phyloP scores from a whole-genome alignment of 352 stramenopile genomes.

The Phytophthora vignae region DNA sequence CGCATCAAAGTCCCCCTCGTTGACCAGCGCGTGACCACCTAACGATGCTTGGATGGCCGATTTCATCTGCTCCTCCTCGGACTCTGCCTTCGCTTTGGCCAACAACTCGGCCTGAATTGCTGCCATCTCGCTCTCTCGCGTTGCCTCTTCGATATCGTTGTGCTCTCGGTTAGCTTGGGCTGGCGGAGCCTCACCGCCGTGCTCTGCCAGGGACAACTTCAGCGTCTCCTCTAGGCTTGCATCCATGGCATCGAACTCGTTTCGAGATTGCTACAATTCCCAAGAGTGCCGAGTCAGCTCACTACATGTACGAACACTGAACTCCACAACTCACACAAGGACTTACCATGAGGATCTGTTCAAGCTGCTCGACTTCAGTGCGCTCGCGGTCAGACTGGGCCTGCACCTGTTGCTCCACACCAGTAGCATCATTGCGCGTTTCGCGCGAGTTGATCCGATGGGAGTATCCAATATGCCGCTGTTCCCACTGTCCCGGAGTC shows the following conservation, averaged over 20 bases:
- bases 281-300: constrained; percentile 7
- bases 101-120: constrained; percentile 79
- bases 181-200: constrained; percentile 35
- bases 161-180: constrained; percentile 43
- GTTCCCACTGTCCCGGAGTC: constrained; percentile 70
- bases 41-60: constrained; percentile 76
- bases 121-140: constrained; percentile 76
- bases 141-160: constrained; percentile 59
- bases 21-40: constrained; percentile 1
- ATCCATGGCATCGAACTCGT: constrained; percentile 82
- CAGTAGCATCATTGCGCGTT: constrained; percentile 28
- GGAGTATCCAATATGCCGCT: constrained; percentile 72
- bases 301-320: not conserved
- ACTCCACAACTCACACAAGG: not conserved
- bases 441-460: constrained; percentile 75
- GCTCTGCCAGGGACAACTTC: constrained; percentile 63
- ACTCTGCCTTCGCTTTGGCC: constrained; percentile 70
- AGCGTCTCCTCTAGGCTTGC: constrained; percentile 83
- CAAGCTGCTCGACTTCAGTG: constrained; percentile 77
- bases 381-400: constrained; percentile 50
- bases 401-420: constrained; percentile 40
- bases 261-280: constrained; percentile 62
- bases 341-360: constrained; percentile 73
- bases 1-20: constrained; percentile 52
- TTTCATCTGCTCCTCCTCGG: constrained; percentile 80